phyloP scores from a whole-genome alignment of 345 rosid species.

The Acer yangbiense region DNA sequence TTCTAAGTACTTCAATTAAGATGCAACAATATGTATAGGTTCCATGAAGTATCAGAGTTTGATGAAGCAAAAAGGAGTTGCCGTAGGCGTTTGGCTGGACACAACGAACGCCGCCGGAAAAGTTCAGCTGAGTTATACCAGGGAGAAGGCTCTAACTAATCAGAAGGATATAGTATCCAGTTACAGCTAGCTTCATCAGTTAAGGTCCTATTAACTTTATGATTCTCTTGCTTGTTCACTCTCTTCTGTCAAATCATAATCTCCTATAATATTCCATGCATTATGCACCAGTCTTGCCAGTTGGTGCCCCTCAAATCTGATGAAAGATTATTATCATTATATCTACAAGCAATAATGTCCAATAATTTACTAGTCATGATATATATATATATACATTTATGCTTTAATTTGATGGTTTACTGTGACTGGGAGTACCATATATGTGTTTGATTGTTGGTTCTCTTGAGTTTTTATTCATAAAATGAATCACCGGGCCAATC shows the following conservation, averaged over 20 bases:
- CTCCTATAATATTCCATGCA: background rate
- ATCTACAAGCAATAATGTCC: background rate
- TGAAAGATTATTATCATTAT: background rate
- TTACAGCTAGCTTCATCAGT: background rate
- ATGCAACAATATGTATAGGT: slow-evolving; percentile 41
- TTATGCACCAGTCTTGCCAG: background rate
- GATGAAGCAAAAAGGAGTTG: slow-evolving; percentile 83
- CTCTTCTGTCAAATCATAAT: slow-evolving; percentile 80
- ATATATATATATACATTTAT: too few relatives aligned
- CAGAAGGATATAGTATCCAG: background rate
- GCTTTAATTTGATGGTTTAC: slow-evolving; percentile 2
- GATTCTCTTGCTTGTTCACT: slow-evolving; percentile 54
- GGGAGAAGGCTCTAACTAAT: slow-evolving; percentile 45
- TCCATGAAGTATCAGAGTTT: slow-evolving; percentile 78
- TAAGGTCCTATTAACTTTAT: slow-evolving; percentile 12
- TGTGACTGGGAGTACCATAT: background rate
- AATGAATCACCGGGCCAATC: background rate
- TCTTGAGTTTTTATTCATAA: background rate
- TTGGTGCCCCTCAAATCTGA: background rate
- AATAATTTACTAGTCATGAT: background rate
- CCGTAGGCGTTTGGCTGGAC: slow-evolving; percentile 85
- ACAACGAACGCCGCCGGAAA: slow-evolving; percentile 86
- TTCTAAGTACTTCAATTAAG: background rate
- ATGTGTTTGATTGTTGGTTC: background rate
- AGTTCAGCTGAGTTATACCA: slow-evolving; percentile 42